Conservation (phyloP, 768 basidiomycete genomes). For the Calvatia gigantea region DNA sequence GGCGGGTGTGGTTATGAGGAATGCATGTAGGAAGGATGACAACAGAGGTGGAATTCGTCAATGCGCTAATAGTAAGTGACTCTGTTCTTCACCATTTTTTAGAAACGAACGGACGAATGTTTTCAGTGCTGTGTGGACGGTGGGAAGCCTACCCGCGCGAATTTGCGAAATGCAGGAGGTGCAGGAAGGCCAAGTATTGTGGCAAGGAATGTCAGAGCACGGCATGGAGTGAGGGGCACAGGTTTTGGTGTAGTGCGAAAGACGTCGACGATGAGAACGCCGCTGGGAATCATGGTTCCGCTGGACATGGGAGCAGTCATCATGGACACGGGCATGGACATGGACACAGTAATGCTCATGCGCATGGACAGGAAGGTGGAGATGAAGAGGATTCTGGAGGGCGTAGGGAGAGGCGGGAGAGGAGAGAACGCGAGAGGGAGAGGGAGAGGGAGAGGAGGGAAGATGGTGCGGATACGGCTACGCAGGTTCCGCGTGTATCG, state of each 20-base stretch:
- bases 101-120: slow-evolving; percentile 4
- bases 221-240: slow-evolving; percentile 94
- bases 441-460: slow-evolving; percentile 7
- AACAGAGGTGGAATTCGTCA: slow-evolving; percentile 89
- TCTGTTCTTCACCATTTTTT: background rate
- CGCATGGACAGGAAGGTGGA: slow-evolving; percentile 5
- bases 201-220: slow-evolving; percentile 96
- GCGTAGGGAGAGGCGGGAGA: slow-evolving; percentile 5
- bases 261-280: slow-evolving; percentile 43
- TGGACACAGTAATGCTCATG: background rate
- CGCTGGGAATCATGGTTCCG: slow-evolving; percentile 14
- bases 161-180: slow-evolving; percentile 95
- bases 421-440: background rate
- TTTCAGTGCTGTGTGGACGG: slow-evolving; percentile 83
- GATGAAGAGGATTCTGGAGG: slow-evolving; percentile 9
- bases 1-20: slow-evolving; percentile 99
- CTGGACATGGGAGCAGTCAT: background rate
- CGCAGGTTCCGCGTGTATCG: background rate
- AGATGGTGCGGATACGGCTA: slow-evolving; percentile 9
- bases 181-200: slow-evolving; percentile 97
- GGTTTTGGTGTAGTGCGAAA: slow-evolving; percentile 87
- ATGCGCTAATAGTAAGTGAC: slow-evolving; percentile 86
- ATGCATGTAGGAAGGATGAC: slow-evolving; percentile 98
- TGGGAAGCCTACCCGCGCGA: slow-evolving; percentile 94
- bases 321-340: background rate